Base-by-base conservation (phyloP, 2,329 filamentous ascomycete genomes). In the Neonectria sp. region DNA sequence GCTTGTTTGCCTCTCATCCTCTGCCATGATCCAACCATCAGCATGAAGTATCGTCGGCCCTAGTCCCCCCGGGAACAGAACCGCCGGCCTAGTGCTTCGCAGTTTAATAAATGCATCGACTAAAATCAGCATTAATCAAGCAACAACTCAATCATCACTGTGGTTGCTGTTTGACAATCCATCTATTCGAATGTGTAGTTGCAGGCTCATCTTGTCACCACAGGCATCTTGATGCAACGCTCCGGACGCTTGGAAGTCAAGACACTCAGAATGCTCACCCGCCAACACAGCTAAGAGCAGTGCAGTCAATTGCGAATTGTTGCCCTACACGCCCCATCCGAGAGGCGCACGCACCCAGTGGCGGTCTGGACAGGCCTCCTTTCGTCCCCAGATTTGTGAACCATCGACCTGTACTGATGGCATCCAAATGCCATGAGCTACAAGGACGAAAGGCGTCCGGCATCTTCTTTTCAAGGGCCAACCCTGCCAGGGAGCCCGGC, bases 401-500 rank as follows among this genome's bases (percentile, higher is more conserved):
- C 31, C 51, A 21, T 53, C n/a, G 37, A 35, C 24, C 29, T 46
- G 29, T 60, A 48, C 43, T 33, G 52, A 52, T 68, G 55, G 63
- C 45, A 29, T 46, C 52, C 43, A 11, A 35, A 46, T 48, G 51
- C 55, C 57, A 45, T 55, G 43, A 29, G 11, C 48, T 52, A 21
- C n/a, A 37, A 33, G 62, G 58, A 53, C 40, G 62, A n/a, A 60
- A 56, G 49, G 55, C 33, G 48, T 60, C 48, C 31, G 65, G 62
- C 40, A 63, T 63, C 35, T 55, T 55, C 49, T 25, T 25, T 68
- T 64, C 68, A 65, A 68, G 72, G 71, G 67, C 60, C 37, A 46
- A 66, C 69, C 72, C 65, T 75, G 72, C 48, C 61, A 55, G 48
- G 63, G 21, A 21, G 21, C 48, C 53, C 58, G 65, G 63, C 68